Conservation (phyloP, 2,329 filamentous ascomycete species). For the Sclerotinia borealis region DNA sequence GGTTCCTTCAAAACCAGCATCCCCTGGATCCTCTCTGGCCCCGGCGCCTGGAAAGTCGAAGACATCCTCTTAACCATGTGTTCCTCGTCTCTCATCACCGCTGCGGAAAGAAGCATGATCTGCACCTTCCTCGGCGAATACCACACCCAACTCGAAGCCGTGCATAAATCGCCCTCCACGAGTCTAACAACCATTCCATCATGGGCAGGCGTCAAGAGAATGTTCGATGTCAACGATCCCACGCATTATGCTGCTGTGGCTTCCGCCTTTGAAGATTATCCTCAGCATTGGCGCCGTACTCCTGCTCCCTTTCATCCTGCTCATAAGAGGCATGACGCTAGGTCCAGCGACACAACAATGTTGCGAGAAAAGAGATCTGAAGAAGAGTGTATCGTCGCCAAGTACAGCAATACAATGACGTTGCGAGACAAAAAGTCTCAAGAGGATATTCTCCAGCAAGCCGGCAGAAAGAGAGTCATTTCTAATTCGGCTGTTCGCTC, state of each 20-base stretch:
- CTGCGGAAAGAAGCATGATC: not conserved
- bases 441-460: not conserved
- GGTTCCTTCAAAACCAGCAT: not conserved
- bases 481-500: not conserved
- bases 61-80: not conserved
- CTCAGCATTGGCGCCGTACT: too few species aligned
- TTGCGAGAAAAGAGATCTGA: too few species aligned
- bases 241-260: not conserved
- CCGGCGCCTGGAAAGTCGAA: slow-evolving; percentile 2
- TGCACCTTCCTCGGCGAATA: not conserved
- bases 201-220: not conserved
- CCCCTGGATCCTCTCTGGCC: not conserved
- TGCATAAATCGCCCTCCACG: not conserved
- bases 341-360: too few species aligned
- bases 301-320: too few species aligned
- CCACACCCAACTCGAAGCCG: not conserved
- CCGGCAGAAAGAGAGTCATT: not conserved
- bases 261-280: not conserved
- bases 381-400: too few species aligned
- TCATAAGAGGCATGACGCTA: too few species aligned
- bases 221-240: slow-evolving; percentile 10
- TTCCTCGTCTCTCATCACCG: not conserved
- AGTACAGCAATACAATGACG: too few species aligned
- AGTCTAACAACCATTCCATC: not conserved
- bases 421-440: too few species aligned